Base-by-base conservation (phyloP, 2,329 filamentous ascomycete species). In the Aspergillus eucalypticola region DNA sequence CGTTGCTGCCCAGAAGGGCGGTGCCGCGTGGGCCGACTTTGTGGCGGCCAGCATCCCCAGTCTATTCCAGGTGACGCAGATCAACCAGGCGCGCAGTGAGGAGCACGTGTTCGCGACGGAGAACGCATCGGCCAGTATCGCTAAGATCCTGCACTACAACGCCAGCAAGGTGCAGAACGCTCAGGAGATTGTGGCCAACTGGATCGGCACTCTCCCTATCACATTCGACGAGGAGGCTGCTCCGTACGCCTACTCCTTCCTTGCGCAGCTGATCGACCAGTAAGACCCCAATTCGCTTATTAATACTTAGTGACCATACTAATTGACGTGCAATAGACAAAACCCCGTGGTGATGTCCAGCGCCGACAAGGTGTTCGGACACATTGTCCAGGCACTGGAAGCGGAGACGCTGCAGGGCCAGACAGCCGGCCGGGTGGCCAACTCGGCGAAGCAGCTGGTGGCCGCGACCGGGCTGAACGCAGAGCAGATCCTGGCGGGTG, bases 101-200 rank as follows among this genome's bases (percentile, higher is more conserved):
- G 95, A 98, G 69, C 93, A 98, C 69, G 90, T 96, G 2, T 99
- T 96, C 73, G 95, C 95, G 2, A 98, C 95, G 1, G 95, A 99
- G 79, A 99, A 99, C 73, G 94, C 94, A 6, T 97, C 92, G 68
- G 94, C 95, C 44, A 92, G 92, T 67, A 95, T 99, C 71, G 95
- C 95, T 38, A 99, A 99, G 84, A 94, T 99, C 56, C 82, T 99
- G 65, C 92, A 96, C 74, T 97, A 89, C 80, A 97, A 96, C 77
- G 81, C 87, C 23, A 83, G 83, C 66, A 90, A 90, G 73, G 88
- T 99, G 17, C 82, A 82, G 56, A 91, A 96, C 70, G 82, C 86
- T 53, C 88, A 95, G 71, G 85, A 90, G 39, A 84, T 97, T 25
- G 87, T 92, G 44, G 80, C 83, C n/a, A 89, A 90, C 73, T 99